Percentiles rank a stretch among this genome's conserved stretches.
Conservation (phyloP, 1,284 basidiomycete genomes). For the Fomes fomentarius region DNA sequence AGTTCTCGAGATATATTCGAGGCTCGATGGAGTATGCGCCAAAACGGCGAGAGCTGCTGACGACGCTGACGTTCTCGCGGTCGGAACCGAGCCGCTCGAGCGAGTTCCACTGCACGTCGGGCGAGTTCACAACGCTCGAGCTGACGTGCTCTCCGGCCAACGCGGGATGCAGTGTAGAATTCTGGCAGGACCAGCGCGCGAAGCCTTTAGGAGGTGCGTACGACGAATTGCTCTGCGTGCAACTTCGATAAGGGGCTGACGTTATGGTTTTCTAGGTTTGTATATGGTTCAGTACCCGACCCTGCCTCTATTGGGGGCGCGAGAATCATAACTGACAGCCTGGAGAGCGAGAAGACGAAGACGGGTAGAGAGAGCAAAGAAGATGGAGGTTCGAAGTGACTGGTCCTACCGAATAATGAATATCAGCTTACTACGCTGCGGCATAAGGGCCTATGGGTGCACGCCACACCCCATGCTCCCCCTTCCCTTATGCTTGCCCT, state of each 20-base stretch:
- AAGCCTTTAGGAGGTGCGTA: conserved; percentile 18
- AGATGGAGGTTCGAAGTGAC: too few species aligned
- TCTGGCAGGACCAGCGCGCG: conserved; percentile 22
- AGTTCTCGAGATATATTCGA: conserved; percentile 19
- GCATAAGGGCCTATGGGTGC: too few species aligned
- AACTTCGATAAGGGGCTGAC: too few species aligned
- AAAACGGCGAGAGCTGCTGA: conserved; percentile 10
- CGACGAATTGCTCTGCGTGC: too few species aligned
- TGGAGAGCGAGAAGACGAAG: too few species aligned
- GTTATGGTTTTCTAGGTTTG: not conserved
- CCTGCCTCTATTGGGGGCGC: not conserved
- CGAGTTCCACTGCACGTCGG: conserved; percentile 21
- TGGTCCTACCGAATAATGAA: too few species aligned
- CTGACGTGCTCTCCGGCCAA: conserved; percentile 12
- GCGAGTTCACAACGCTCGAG: conserved; percentile 21
- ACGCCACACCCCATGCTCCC: too few species aligned
- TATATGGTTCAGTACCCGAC: not conserved
- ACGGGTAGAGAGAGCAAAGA: too few species aligned
- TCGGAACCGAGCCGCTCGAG: conserved; percentile 2
- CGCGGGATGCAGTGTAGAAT: conserved; percentile 18
- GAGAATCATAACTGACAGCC: not conserved
- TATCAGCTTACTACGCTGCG: too few species aligned
- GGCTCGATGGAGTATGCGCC: conserved; percentile 13
- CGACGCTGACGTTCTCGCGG: conserved; percentile 14
- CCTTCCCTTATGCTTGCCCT: too few species aligned